Base-by-base conservation (phyloP, 352 stramenopile genomes). In the Phytophthora podocarpi region DNA sequence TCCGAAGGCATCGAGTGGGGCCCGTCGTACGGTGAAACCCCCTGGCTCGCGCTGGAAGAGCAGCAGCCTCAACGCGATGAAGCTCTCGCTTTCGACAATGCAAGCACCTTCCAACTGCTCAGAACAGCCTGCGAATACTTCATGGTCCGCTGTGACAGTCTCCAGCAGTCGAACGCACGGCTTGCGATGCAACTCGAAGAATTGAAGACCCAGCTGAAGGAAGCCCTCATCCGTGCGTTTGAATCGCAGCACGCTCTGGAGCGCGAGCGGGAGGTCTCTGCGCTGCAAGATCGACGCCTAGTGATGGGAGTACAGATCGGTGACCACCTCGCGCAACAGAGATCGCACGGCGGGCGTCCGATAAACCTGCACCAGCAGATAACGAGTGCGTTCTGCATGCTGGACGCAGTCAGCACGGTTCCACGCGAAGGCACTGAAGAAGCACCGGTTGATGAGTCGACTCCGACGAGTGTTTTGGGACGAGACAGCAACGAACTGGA, bases 51-150 rank as follows among this genome's bases (percentile, higher is more conserved):
- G 42, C 24, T 65, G 23, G 56, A 72, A 47, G 51, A 59, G 40
- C 42, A 36, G 40, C 61, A 59, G 7, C 46, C 41, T 34, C 37
- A 62, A 21, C 16, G 62, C 3, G 26, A 58, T 31, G 49, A 50
- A 42, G 49, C 39, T 26, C 37, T 69, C 16, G 23, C 46, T 56
- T 13, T 55, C 20, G 31, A 58, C 7, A 51, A 60, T 34, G 37
- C 24, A n/a, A 59, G 45, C 12, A 64, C 62, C 9, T 34, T 61
- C 12, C 42, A 75, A 27, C 37, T 68, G 31, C 61, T 79, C n/a
- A 64, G 36, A 54, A 30, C 50, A 13, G 60, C 53, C 10, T 70
- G 66, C 24, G 63, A 76, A 26, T 61, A 49, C 42, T 71, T 76
- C 47, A 71, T 76, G 54, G 26, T 12, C 21, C 53, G 63, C 13